Evolutionary conservation across 129 eudicot species (phyloP).

Genomic region (Tagetes erecta): DNA sequence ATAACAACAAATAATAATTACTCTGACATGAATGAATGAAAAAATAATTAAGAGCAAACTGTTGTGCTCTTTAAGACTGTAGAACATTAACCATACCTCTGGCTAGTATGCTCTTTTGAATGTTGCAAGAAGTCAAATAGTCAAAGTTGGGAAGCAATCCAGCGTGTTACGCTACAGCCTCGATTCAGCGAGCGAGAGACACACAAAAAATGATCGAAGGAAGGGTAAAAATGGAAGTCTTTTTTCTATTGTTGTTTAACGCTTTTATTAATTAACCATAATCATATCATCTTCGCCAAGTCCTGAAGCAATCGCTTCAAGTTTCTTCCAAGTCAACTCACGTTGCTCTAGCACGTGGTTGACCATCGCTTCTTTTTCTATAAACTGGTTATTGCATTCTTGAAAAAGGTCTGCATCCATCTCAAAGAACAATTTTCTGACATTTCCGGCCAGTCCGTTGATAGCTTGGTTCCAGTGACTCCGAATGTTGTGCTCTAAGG

Average conservation of each 20-base stretch:
- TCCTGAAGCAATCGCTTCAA: slow-evolving; percentile 54
- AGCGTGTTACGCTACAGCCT: slow-evolving; percentile 4
- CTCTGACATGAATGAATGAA: neutral
- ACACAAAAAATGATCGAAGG: neutral
- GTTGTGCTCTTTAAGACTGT: neutral
- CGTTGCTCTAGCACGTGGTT: slow-evolving; percentile 42
- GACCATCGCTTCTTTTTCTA: slow-evolving; percentile 43
- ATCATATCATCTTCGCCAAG: slow-evolving; percentile 26
- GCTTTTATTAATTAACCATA: slow-evolving; percentile 25
- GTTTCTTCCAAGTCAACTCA: slow-evolving; percentile 51
- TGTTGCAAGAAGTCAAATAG: slow-evolving; percentile 4
- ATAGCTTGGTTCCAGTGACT: slow-evolving; percentile 68
- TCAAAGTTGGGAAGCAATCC: slow-evolving; percentile 3
- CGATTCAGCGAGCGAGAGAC: neutral
- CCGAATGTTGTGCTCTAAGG: slow-evolving; percentile 54
- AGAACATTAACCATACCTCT: slow-evolving; percentile 8
- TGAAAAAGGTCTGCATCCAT: slow-evolving; percentile 67
- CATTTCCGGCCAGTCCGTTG: slow-evolving; percentile 51
- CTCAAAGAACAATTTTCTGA: slow-evolving; percentile 62
- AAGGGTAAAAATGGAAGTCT: slow-evolving; percentile 16
- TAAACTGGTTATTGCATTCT: slow-evolving; percentile 39
- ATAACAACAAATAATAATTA: slow-evolving; percentile 13
- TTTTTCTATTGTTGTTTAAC: neutral
- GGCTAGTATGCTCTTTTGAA: slow-evolving; percentile 4
- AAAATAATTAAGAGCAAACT: neutral